Evolutionary conservation across 2,329 filamentous ascomycete genomes (phyloP), one percentile per base, ranked within the genome.

Genomic region (Thyridium curvatum): DNA sequence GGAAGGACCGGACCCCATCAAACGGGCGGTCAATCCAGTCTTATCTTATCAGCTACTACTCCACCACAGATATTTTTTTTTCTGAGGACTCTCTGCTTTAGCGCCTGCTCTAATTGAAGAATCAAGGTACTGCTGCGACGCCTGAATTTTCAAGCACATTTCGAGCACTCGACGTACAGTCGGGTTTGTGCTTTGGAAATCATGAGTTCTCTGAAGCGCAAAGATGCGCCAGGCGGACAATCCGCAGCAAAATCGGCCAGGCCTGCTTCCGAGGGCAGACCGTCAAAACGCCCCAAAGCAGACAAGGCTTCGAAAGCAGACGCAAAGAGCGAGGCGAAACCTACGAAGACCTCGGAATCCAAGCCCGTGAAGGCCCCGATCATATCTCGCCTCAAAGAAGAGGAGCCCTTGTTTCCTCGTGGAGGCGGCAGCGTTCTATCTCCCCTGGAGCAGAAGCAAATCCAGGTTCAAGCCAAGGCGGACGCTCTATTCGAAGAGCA

Each of bases 381-480:
- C 21, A 56, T 74, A 39, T 70, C 72, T 30, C 55, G 67, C 10
- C 56, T 77, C 37, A 79, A 74, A 59, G 84, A 93, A 48, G 93
- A 97, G 49, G 93, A 96, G 57, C 82, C 82, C 28, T 73, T 91
- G 33, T 98, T 98, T 54, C 91, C 93, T 49, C 80, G 93, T 72
- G 93, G 93, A 40, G 94, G 93, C 32, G 91, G 81, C 38, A 94
- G 87, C 56, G 74, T 95, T 38, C 68, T 98, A 57, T 96, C 93
- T 2, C 90, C 93, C 15, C 70, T 98, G 37, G 93, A 98, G 61
- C 86, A 94, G 58, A 96, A 95, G 66, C 88, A 97, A 63, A 97
- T 98, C 46, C 84, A 93, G 53, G 83, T 94, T 42, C 85, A 97
- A 62, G 93, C 93, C 34, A 93, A 86, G 56, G 82, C 84, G 52